These are phyloP conservation scores for Alloteropsis semialata DNA, from an alignment of 176 grass and related monocot species.

Conservation along the genomic window DNA sequence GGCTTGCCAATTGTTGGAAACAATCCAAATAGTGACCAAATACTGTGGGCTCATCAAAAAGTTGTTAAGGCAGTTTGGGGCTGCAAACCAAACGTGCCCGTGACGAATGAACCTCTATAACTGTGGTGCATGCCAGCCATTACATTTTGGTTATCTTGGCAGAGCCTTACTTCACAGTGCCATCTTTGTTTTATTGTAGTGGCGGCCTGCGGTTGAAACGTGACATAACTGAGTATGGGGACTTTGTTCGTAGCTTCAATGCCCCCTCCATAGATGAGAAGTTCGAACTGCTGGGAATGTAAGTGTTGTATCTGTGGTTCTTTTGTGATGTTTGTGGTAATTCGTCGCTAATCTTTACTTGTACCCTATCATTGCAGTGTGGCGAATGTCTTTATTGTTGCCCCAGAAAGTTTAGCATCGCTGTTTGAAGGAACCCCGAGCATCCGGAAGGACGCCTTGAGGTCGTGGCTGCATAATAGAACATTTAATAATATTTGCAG, in stretches of 20 bases:
- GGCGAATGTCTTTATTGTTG: conserved; percentile 97
- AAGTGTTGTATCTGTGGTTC: conserved; percentile 28
- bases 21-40: too few relatives aligned
- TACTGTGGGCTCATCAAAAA: too few relatives aligned
- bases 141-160: conserved; percentile 9
- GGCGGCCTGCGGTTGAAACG: conserved; percentile 94
- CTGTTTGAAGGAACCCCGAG: conserved; percentile 93
- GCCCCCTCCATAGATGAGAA: conserved; percentile 95
- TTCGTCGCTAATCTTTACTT: conserved; percentile 1
- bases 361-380: conserved; percentile 47
- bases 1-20: too few relatives aligned
- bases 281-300: conserved; percentile 98
- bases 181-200: conserved; percentile 48
- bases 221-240: conserved; percentile 98
- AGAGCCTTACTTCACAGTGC: conserved; percentile 17
- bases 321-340: not conserved
- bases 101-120: not conserved
- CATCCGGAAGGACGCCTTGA: conserved; percentile 90
- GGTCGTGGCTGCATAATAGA: conserved; percentile 39
- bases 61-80: too few relatives aligned
- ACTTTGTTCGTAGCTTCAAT: conserved; percentile 97
- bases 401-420: conserved; percentile 94
- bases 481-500: not conserved
- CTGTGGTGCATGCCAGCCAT: not conserved
- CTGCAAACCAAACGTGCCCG: too few relatives aligned